Evolutionary conservation across 164 flowering plant genomes (phyloP).

Genomic region (Protea cynaroides): DNA sequence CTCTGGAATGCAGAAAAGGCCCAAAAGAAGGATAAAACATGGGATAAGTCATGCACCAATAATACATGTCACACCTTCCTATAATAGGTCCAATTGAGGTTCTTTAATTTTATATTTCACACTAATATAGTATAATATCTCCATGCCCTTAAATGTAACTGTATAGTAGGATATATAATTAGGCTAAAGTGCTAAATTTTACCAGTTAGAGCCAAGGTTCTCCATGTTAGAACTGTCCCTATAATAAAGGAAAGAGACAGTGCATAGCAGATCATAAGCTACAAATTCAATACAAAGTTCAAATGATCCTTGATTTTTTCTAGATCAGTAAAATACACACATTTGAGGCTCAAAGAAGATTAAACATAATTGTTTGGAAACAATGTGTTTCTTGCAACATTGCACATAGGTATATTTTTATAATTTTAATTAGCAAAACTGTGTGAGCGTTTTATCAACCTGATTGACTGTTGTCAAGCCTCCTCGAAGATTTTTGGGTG

Average conservation of each 20-base stretch:
- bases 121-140: too few species aligned
- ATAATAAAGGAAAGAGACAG: conserved; percentile 64
- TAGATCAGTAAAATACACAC: not conserved
- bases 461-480: too few species aligned
- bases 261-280: conserved; percentile 68
- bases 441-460: too few species aligned
- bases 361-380: too few species aligned
- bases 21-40: too few species aligned
- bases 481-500: conserved; percentile 79
- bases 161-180: too few species aligned
- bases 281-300: conserved; percentile 10
- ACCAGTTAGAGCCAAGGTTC: conserved; percentile 71
- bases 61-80: not conserved
- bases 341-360: too few species aligned
- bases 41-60: too few species aligned
- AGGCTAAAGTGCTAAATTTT: not conserved
- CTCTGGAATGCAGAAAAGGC: too few species aligned
- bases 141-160: not conserved
- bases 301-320: not conserved
- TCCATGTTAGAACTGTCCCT: conserved; percentile 75
- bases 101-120: not conserved
- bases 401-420: too few species aligned
- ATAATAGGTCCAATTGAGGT: not conserved
- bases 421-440: too few species aligned
- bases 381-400: too few species aligned